Evolutionary conservation across 257 asterid genomes (phyloP).

Genomic region (Forsythia suspensa): DNA sequence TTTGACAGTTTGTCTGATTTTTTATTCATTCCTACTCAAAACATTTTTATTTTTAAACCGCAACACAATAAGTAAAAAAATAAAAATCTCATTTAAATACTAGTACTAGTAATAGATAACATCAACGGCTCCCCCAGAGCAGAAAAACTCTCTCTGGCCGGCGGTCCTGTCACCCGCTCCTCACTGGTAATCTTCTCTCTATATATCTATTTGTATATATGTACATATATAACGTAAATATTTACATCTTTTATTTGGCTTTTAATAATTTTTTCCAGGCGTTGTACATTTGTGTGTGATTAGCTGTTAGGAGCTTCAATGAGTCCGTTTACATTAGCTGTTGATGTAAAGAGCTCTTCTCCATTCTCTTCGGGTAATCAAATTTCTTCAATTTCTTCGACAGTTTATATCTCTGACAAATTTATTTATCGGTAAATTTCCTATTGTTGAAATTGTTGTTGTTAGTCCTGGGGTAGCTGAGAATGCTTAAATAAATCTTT

Average conservation of each 20-base stretch:
- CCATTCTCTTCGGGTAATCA: slow-evolving; percentile 38
- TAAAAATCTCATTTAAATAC: too few species aligned
- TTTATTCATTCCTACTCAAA: too few species aligned
- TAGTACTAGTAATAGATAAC: neutral
- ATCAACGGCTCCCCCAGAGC: neutral
- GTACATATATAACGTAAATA: neutral
- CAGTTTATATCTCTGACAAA: neutral
- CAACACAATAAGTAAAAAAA: too few species aligned
- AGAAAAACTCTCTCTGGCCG: neutral
- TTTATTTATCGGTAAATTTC: neutral
- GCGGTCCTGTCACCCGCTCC: neutral
- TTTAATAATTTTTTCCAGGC: neutral
- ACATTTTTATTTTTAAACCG: too few species aligned
- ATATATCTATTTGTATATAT: neutral
- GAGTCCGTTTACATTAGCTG: slow-evolving; percentile 68
- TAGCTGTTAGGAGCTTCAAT: slow-evolving; percentile 27
- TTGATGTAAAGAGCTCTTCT: slow-evolving; percentile 54
- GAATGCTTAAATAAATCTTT: slow-evolving; percentile 3
- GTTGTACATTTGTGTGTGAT: neutral
- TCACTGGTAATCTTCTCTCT: neutral
- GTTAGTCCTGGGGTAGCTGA: neutral
- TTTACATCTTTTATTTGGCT: neutral
- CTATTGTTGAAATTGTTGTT: neutral
- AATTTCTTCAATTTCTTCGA: neutral
- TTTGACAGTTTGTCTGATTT: too few species aligned